These are phyloP conservation scores for Dictyostelium capitatum DNA, from an alignment of 78 protist species.

Conservation along the genomic window DNA sequence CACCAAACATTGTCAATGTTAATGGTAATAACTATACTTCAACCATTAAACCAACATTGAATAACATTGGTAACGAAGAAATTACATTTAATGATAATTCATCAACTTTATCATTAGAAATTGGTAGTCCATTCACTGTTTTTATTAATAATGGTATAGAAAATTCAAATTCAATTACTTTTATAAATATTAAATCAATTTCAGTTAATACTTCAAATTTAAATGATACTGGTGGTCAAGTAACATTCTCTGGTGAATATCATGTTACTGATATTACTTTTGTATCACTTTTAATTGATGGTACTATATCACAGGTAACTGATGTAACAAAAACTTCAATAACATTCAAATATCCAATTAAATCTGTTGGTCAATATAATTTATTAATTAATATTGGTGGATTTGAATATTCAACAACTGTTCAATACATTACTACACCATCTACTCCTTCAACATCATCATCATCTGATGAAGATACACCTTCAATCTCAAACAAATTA, in stretches of 20 bases:
- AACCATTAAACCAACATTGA: not conserved
- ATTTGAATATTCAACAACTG: not conserved
- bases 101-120: not conserved
- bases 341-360: not conserved
- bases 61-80: not conserved
- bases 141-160: not conserved
- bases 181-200: not conserved
- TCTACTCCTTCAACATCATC: not conserved
- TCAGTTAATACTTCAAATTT: not conserved
- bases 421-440: not conserved
- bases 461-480: not conserved
- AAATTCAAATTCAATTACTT: not conserved
- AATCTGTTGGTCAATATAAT: not conserved
- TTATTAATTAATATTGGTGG: conserved; percentile 8
- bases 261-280: not conserved
- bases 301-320: not conserved
- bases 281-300: not conserved
- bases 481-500: not conserved
- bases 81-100: not conserved
- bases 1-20: not conserved
- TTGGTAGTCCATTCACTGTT: not conserved
- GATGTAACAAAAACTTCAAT: not conserved
- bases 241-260: not conserved
- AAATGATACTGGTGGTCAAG: not conserved
- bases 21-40: not conserved